Base-by-base conservation (phyloP, 1,284 basidiomycete genomes). In the Psilocybe mexicana region DNA sequence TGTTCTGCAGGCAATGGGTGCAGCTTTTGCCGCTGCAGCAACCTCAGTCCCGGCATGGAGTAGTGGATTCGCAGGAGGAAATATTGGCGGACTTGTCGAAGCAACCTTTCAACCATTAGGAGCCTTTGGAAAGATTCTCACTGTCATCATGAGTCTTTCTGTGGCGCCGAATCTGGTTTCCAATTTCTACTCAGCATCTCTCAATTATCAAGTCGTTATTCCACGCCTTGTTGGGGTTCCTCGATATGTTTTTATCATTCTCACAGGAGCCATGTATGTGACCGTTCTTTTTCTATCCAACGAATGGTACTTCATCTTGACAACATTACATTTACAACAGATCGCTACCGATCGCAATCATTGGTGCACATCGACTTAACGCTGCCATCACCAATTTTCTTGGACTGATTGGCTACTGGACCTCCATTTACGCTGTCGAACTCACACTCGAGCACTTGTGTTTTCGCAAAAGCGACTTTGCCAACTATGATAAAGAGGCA, bases 111-210 rank as follows among this genome's bases (percentile, higher is more conserved):
- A 75, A 3, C 88, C 88, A 2, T 76, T 77, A 0, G 83, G 83
- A 10, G 84, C 86, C 36, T 95, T 94, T 69, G 91, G 92, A 1
- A 89, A 92, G 67, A 92, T 96, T 74, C 77, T 96, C 55, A 90
- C 90, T 8, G 90, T 95, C 23, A 74, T 90, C 54, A 77, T 94
- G 57, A 87, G 87, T 49, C 76, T 95, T 36, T 91, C 87, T 57
- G 88, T 93, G 33, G 84, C 86, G 2, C 92, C 86, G 1, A 96
- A 96, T 74, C 89, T 94, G 55, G 90, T 91, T 3, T 84, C 87
- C 2, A 91, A 88, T 12, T 86, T 93, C 62, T 96, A 96, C 70
- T 90, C 87, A 35, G 84, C 92, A 55, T 86, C 90, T n/a, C 79
- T 95, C 58, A 89, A 85, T 65, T 80, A 92, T 60, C 92, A 95